Percentiles rank a stretch among this genome's conserved stretches.
These are phyloP conservation scores for Yamadazyma sp. DNA, from an alignment of 1,139 yeast species.

Conservation along the genomic window DNA sequence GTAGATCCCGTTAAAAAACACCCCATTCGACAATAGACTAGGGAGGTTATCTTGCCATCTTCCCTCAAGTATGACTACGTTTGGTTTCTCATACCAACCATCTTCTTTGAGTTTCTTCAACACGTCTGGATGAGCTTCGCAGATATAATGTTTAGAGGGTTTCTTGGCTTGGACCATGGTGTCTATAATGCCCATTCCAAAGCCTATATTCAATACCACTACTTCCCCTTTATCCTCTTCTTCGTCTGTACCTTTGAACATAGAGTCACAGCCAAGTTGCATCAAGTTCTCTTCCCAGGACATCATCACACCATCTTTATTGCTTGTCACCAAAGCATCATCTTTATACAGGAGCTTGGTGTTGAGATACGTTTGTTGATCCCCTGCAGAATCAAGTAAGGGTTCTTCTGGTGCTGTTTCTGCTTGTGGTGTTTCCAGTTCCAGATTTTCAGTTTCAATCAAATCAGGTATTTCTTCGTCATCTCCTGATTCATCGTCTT, in stretches of 20 bases:
- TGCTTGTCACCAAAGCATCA: constrained; percentile 69
- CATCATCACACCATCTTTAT: constrained; percentile 95
- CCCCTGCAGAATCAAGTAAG: constrained; percentile 51
- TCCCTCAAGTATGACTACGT: constrained; percentile 77
- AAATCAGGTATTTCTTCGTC: constrained; percentile 12
- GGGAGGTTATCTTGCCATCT: constrained; percentile 88
- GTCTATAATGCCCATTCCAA: constrained; percentile 97
- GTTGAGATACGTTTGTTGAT: constrained; percentile 63
- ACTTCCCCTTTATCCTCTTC: constrained; percentile 23
- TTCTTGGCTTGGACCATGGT: constrained; percentile 58
- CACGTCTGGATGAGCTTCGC: constrained; percentile 96
- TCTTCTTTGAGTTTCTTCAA: constrained; percentile 61
- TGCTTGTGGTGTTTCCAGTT: constrained; percentile 3
- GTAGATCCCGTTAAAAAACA: constrained; percentile 85
- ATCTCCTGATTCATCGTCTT: constrained; percentile 16
- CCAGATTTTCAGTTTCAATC: constrained; percentile 17
- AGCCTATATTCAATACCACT: constrained; percentile 78
- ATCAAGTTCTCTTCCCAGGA: constrained; percentile 88
- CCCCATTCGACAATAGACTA: constrained; percentile 60
- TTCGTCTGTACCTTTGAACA: constrained; percentile 45
- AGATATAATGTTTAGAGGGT: constrained; percentile 78
- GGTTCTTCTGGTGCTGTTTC: constrained; percentile 7
- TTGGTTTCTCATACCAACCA: constrained; percentile 81
- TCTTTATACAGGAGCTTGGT: constrained; percentile 71
- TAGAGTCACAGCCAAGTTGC: constrained; percentile 73